Conservation (phyloP, 2,329 filamentous ascomycete genomes). For the Kalmusia sp. region DNA sequence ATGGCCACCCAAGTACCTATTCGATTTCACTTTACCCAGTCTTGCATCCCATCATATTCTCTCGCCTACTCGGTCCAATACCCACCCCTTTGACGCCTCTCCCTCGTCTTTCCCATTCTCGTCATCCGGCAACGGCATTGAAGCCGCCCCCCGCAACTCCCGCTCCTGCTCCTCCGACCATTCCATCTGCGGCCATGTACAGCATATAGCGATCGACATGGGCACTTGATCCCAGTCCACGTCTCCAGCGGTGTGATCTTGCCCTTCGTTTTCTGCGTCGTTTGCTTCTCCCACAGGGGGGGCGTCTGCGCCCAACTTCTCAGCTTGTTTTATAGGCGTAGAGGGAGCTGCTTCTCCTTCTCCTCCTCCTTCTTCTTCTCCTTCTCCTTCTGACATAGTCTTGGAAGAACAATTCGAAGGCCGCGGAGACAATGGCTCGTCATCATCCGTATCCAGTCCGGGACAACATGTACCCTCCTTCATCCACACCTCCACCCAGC, state of each 20-base stretch:
- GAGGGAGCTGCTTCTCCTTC: too few relatives aligned
- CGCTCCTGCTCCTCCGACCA: not conserved
- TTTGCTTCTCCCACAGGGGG: too few relatives aligned
- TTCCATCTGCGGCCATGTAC: not conserved
- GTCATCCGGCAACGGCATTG: conserved; percentile 1
- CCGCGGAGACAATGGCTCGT: not conserved
- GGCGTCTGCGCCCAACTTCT: too few relatives aligned
- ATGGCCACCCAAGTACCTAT: too few relatives aligned
- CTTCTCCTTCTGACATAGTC: not conserved
- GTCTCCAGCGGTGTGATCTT: too few relatives aligned
- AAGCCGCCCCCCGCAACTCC: not conserved
- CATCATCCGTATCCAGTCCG: not conserved
- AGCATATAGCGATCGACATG: not conserved
- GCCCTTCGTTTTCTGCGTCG: not conserved
- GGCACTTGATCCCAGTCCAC: not conserved
- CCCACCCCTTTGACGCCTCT: not conserved
- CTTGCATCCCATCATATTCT: too few relatives aligned
- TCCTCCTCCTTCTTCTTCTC: not conserved
- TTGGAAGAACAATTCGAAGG: not conserved
- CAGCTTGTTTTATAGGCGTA: too few relatives aligned
- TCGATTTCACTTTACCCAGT: too few relatives aligned
- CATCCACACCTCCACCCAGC: too few relatives aligned
- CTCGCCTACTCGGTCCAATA: too few relatives aligned
- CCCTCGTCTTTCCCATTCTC: not conserved
- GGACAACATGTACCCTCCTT: not conserved